phyloP scores from a whole-genome alignment of 331 rosid genomes.

The Dryas integrifolia region DNA sequence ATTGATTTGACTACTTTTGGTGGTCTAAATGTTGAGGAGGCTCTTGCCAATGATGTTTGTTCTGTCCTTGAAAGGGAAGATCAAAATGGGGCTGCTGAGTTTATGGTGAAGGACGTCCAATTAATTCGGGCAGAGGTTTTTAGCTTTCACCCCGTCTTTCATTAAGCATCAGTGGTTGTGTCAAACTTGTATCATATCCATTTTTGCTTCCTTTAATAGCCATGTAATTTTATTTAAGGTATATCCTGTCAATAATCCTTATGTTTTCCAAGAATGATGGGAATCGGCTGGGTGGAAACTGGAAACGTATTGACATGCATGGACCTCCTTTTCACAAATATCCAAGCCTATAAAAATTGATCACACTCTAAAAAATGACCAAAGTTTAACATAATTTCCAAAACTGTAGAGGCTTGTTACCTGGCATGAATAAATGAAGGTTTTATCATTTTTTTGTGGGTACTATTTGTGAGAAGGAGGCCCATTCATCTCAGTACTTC shows the following conservation, averaged over 20 bases:
- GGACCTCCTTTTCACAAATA: too few species aligned
- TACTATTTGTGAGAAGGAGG: too few species aligned
- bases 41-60: constrained; percentile 61
- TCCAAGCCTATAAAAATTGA: too few species aligned
- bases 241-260: background rate
- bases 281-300: background rate
- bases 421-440: too few species aligned
- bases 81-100: constrained; percentile 55
- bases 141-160: background rate
- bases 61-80: constrained; percentile 63
- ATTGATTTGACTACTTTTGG: constrained; percentile 83
- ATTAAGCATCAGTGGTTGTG: background rate
- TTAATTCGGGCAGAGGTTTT: constrained; percentile 89
- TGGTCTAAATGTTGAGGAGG: constrained; percentile 57
- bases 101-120: constrained; percentile 86
- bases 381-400: too few species aligned
- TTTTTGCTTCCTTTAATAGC: background rate
- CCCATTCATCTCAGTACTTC: too few species aligned
- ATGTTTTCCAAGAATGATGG: background rate
- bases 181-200: background rate
- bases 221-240: background rate
- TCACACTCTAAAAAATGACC: too few species aligned
- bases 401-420: too few species aligned
- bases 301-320: background rate
- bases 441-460: too few species aligned